These are phyloP conservation scores for Ceratopteris richardii DNA, from an alignment of 75 land plant species.

Conservation along the genomic window DNA sequence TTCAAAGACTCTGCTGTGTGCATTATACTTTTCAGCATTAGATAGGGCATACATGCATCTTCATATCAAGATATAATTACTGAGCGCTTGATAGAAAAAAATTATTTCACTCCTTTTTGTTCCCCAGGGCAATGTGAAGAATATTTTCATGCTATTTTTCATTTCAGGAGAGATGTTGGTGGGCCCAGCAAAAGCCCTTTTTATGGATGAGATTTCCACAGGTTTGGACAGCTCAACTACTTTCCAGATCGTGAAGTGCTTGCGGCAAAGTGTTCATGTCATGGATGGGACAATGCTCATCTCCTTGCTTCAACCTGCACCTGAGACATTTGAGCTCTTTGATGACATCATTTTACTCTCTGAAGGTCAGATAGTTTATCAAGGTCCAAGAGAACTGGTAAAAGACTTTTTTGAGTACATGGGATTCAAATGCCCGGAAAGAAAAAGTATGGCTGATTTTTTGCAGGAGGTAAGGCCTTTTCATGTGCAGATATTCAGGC, in stretches of 20 bases:
- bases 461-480: constrained; percentile 40
- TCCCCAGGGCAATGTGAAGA: too few species aligned
- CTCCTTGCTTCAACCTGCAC: constrained; percentile 42
- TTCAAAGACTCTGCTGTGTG: too few species aligned
- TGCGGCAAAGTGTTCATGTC: constrained; percentile 26
- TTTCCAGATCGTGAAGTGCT: constrained; percentile 34
- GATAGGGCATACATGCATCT: too few species aligned
- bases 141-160: too few species aligned
- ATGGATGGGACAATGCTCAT: constrained; percentile 31
- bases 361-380: constrained; percentile 34
- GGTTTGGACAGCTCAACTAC: constrained; percentile 43
- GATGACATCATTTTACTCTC: constrained; percentile 39
- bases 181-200: constrained; percentile 32
- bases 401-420: constrained; percentile 31
- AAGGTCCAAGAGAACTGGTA: constrained; percentile 25
- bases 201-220: constrained; percentile 48
- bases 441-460: constrained; percentile 43
- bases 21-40: too few species aligned
- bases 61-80: too few species aligned
- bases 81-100: too few species aligned
- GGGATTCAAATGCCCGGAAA: constrained; percentile 46
- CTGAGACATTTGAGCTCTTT: constrained; percentile 37
- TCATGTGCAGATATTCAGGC: too few species aligned
- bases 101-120: too few species aligned
- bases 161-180: constrained; percentile 30